Evolutionary conservation across 306 rosid genomes (phyloP), one percentile per base, ranked within the genome.

Genomic region (Ceratonia siliqua): DNA sequence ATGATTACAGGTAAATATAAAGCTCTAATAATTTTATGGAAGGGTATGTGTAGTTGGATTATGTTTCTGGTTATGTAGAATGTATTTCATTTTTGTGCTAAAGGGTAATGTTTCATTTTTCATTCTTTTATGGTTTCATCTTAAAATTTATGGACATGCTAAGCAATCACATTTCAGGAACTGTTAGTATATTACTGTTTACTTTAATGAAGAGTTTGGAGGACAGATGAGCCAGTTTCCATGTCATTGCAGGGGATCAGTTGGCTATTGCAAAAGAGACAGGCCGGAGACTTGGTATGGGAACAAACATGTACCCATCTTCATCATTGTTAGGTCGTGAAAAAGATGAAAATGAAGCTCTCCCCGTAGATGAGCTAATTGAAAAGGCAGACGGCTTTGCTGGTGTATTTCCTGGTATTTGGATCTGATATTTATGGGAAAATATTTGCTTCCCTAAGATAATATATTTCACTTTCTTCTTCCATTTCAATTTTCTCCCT

Each of bases 321-420:
- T 88, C 96, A 61, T 89, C 96, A 52, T 83, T 92, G 87, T 76
- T 92, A 43, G 90, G 87, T 12, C 96, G 79, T n/a, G 57, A 86
- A 18, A 85, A 78, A 77, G 90, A 89, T 39, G 91, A 87, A 72
- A 21, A 85, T 55, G 97, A 89, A 82, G 96, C 88, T 71, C 87
- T 92, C 46, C 93, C 97, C 9, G 90, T 86, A 30, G 90, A 89
- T 21, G 96, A 92, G 80, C 86, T 92, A 76, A 87, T 92, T 66
- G 97, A 92, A 82, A 84, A 86, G 83, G 97, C 96, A 46, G 97
- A 92, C 50, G 97, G 97, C 67, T 92, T 92, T 81, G 96, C 97
- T 39, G 97, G 97, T 59, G 96, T 89, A 62, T 92, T 89, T 80
- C 97, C 96, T 13, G 92, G 97, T 91, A 91, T 36, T 48, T 62